Conservation (phyloP, 352 stramenopile genomes). For the Phytophthora idaei region DNA sequence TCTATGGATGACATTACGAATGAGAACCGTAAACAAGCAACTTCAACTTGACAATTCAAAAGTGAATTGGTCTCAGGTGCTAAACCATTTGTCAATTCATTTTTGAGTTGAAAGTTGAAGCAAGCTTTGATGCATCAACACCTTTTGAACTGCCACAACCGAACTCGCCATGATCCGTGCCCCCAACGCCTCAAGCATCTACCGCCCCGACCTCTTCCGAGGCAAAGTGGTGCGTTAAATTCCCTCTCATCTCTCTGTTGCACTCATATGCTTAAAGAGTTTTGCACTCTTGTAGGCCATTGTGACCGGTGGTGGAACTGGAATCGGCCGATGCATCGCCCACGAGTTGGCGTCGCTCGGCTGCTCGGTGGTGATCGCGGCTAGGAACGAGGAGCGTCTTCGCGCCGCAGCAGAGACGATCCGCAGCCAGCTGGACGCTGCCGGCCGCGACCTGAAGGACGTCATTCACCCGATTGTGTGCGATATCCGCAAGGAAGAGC, state of each 20-base stretch:
- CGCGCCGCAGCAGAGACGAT: constrained; percentile 62
- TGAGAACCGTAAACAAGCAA: not conserved
- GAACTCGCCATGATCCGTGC: constrained; percentile 55
- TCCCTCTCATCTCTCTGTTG: not conserved
- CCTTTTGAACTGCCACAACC: constrained; percentile 10
- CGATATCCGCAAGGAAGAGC: constrained; percentile 76
- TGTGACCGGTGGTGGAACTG: constrained; percentile 86
- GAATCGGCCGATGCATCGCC: constrained; percentile 85
- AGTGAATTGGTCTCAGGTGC: constrained; percentile 17
- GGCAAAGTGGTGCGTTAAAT: constrained; percentile 74
- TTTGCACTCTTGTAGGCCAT: constrained; percentile 51
- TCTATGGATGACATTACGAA: not conserved
- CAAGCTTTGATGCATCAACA: constrained; percentile 28
- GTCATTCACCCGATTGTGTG: constrained; percentile 65
- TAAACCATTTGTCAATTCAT: constrained; percentile 15
- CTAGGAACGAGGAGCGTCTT: constrained; percentile 74
- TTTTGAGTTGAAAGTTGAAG: constrained; percentile 29
- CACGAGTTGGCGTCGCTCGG: constrained; percentile 80
- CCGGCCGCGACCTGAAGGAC: constrained; percentile 37
- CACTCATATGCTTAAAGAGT: not conserved
- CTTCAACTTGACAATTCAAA: constrained; percentile 32
- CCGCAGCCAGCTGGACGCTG: constrained; percentile 49
- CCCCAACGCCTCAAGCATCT: constrained; percentile 59
- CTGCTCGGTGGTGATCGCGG: constrained; percentile 82
- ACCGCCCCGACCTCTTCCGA: constrained; percentile 63